phyloP scores from a whole-genome alignment of 805 yeast genomes.

The Candida sonorensis region DNA sequence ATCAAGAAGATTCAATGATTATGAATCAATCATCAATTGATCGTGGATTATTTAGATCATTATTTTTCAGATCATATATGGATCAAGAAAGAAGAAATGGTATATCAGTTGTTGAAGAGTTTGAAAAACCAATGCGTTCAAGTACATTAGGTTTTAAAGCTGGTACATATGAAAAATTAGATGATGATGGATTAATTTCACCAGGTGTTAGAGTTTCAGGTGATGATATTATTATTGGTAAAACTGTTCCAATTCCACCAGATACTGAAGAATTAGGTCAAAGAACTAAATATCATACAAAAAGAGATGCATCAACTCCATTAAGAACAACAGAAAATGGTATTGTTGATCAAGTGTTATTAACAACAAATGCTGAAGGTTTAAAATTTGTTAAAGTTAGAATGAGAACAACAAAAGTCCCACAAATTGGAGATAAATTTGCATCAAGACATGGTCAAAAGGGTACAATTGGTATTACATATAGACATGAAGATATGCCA shows the following conservation, averaged over 20 bases:
- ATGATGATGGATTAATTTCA: conserved; percentile 95
- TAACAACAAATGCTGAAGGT: conserved; percentile 98
- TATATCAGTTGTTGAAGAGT: conserved; percentile 96
- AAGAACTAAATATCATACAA: conserved; percentile 96
- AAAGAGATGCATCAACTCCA: conserved; percentile 98
- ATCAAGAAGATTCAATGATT: conserved; percentile 99
- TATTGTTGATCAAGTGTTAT: conserved; percentile 94
- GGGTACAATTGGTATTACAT: conserved; percentile 99
- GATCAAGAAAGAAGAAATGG: conserved; percentile 98
- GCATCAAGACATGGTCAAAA: conserved; percentile 99
- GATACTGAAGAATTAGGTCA: conserved; percentile 98
- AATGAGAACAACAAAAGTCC: conserved; percentile 97
- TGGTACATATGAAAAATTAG: conserved; percentile 96
- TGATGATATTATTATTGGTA: conserved; percentile 97
- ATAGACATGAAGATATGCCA: conserved; percentile 98
- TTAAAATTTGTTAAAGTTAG: conserved; percentile 95
- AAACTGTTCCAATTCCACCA: conserved; percentile 98
- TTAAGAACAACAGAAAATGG: conserved; percentile 95
- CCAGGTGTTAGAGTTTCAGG: conserved; percentile 99
- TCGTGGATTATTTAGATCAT: conserved; percentile 90
- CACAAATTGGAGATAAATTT: conserved; percentile 98
- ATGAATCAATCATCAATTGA: conserved; percentile 98
- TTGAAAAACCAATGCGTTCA: conserved; percentile 93
- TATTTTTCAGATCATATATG: conserved; percentile 96
- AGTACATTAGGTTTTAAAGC: conserved; percentile 94